phyloP scores from a whole-genome alignment of 495 filamentous ascomycete species.

The Pseudevernia furfuracea region DNA sequence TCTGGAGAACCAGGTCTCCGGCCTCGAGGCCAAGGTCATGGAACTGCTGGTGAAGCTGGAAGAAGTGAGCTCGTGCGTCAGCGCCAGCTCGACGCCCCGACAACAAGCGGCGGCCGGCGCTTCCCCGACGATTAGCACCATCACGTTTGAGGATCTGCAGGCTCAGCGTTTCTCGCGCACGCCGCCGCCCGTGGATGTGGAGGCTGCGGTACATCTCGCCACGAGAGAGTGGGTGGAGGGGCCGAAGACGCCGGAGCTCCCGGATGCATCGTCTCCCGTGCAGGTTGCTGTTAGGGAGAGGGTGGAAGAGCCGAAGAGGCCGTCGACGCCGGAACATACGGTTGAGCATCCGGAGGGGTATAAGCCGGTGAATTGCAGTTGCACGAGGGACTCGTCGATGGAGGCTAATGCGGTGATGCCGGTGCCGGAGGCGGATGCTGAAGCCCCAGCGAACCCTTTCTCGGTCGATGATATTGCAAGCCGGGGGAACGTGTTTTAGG shows the following conservation, averaged over 20 bases:
- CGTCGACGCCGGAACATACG: neutral
- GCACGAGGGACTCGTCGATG: neutral
- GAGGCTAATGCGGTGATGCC: neutral
- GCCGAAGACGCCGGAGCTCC: neutral
- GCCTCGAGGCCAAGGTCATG: neutral
- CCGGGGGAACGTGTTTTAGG: neutral
- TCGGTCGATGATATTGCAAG: neutral
- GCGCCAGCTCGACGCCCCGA: neutral
- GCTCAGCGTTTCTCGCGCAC: neutral
- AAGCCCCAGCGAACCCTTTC: neutral
- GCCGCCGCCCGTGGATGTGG: neutral
- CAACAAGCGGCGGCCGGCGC: slow-evolving; percentile 1
- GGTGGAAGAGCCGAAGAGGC: neutral
- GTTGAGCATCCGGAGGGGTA: neutral
- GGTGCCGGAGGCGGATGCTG: neutral
- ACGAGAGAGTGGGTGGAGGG: neutral
- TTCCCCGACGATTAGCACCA: neutral
- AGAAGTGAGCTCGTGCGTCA: slow-evolving; percentile 5
- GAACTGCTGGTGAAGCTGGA: slow-evolving; percentile 1
- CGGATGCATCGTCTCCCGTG: neutral
- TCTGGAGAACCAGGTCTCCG: slow-evolving; percentile 10
- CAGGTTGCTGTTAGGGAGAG: neutral
- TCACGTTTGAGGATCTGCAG: neutral
- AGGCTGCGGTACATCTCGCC: neutral
- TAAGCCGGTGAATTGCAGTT: neutral